phyloP scores from a whole-genome alignment of 441 rosid genomes.

The Pelargonium fulgidum region DNA sequence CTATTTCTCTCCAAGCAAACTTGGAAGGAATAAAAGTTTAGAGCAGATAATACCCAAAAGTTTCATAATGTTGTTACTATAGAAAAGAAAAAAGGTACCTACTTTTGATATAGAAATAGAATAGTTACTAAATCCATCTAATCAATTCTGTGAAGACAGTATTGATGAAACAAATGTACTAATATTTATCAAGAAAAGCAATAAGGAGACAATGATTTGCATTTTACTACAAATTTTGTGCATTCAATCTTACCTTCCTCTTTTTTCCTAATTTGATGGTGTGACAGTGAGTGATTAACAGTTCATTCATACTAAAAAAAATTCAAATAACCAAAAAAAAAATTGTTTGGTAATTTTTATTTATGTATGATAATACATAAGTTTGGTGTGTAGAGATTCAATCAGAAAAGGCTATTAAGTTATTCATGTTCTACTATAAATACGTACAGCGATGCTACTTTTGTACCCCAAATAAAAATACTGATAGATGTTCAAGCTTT shows the following conservation, averaged over 20 bases:
- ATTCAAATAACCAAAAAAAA: too few species aligned
- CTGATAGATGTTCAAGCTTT: background rate
- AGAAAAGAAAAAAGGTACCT: background rate
- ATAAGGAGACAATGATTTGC: background rate
- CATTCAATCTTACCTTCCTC: background rate
- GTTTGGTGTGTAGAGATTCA: too few species aligned
- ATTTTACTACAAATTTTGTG: background rate
- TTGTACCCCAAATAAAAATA: background rate
- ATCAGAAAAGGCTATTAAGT: too few species aligned
- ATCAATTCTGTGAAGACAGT: conserved; percentile 1
- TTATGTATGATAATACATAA: background rate
- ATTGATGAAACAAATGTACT: background rate
- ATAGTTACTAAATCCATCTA: background rate
- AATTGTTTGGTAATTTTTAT: background rate
- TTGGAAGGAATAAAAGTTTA: background rate
- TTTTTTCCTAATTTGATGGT: background rate
- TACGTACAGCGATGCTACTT: background rate
- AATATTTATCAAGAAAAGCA: background rate
- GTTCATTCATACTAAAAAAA: too few species aligned
- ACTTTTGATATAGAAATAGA: background rate
- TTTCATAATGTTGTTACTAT: background rate
- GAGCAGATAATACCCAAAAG: background rate
- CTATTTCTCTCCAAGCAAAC: background rate
- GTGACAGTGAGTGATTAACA: too few species aligned
- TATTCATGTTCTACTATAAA: background rate